Evolutionary conservation across 1,284 basidiomycete species (phyloP), one percentile per base, ranked within the genome.

Genomic region (Rhodotorula sp.): DNA sequence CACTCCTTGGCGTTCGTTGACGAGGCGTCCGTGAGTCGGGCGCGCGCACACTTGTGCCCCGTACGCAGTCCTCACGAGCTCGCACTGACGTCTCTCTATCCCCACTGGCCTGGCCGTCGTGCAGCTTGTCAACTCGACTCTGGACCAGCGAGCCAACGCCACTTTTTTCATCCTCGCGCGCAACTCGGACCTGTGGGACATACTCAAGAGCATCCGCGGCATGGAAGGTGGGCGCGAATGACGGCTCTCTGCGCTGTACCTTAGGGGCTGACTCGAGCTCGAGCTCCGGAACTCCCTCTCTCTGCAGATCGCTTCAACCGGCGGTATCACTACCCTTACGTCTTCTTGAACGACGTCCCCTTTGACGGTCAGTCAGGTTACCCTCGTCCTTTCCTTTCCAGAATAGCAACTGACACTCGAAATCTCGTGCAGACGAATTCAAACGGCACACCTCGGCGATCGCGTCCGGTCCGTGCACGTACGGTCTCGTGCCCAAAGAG

Each of bases 401-500:
- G 34, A 34, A 3, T 34, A 34, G 34, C 34, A 34, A 34, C 34
- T 34, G 34, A 34, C 6, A 34, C 34, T 34, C 34, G 34, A 34
- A 34, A 7, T 34, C 34, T 34, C 34, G 34, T 6, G 34, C 34
- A 5, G 89, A 91, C 5, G 85, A 87, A 39, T 94, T 94, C 83
- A 92, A 91, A 78, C 83, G 83, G 88, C 47, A 63, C 34, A 75
- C 73, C 0, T 75, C 73, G 23, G 58, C 48, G 2, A 51, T 76
- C 57, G 67, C 75, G 4, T 59, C 62, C 15, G 78, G 79, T 16
- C 76, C 76, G 48, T 76, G 78, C 56, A 74, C 79, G 29, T 97
- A 95, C 80, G 95, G 94, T 16, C 83, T 90, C 59, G 93, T 98
- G 76, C 88, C 90, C 3, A 83, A 83, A 20, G 88, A 92, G 10